Base-by-base conservation (phyloP, 148 eudicot species). In the Fagopyrum tataricum region DNA sequence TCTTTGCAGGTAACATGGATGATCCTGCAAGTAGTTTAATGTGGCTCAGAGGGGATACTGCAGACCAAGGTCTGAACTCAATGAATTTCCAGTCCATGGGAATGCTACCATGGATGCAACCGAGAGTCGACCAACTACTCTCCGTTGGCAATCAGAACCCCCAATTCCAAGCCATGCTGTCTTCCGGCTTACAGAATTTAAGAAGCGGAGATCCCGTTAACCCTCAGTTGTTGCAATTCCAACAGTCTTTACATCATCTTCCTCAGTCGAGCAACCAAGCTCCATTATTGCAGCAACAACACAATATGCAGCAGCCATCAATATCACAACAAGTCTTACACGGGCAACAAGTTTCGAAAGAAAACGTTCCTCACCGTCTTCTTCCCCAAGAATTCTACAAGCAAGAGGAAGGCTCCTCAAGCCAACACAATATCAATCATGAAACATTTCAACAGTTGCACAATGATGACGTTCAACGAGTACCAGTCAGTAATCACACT, bases 11-110 rank as follows among this genome's bases (percentile, higher is more conserved):
- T 74, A 56, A 81, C 62, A 77, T 90, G 58, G 88, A 79, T 74
- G 98, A 89, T 81, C 86, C 87, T 14, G 64, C 88, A 10, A 90
- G 83, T 80, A 85, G 92, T 72, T 86, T 95, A 82, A 78, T 90
- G 79, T 95, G 99, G 99, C 73, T 95, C 69, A 90, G 97, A 88
- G 97, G 95, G 49, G 96, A 91, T 77, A 84, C 85, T 44, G 86
- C 81, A 44, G 97, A 91, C 26, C 96, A 84, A 76, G 93, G 90
- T 47, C 84, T 88, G 67, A 85, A 88, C 42, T 78, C 97, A 37
- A 68, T 87, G 72, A 90, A 85, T 76, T 90, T 90, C 73, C 97
- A 85, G 81, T 83, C 94, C 44, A 76, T 76, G 74, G 88, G 97
- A 55, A 87, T 91, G 90, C 75, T 83, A 64, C 97, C 99, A 5